A percentile compares a stretch with the other conserved stretches of the same genome.
Evolutionary conservation across 129 eudicot genomes (phyloP).

Genomic region (Ambrosia artemisiifolia): DNA sequence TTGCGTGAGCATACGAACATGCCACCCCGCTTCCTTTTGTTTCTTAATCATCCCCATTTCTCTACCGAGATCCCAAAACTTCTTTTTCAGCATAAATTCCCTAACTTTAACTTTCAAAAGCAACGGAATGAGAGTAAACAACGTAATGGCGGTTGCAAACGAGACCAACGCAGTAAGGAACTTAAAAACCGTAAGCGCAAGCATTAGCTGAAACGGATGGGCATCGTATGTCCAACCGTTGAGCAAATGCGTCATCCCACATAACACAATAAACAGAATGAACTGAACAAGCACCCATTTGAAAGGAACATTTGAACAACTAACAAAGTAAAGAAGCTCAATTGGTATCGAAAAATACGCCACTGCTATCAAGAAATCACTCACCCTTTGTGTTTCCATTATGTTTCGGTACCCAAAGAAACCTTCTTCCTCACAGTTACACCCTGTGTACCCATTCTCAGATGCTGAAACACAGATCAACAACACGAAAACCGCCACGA

Average conservation of each 20-base stretch:
- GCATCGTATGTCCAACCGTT: constrained; percentile 84
- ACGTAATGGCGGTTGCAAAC: constrained; percentile 78
- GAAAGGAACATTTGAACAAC: constrained; percentile 78
- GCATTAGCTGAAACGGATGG: constrained; percentile 71
- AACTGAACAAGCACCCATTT: constrained; percentile 90
- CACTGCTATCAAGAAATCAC: constrained; percentile 84
- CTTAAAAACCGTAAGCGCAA: constrained; percentile 74
- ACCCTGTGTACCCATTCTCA: constrained; percentile 47
- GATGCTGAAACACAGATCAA: constrained; percentile 40
- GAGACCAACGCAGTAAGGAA: constrained; percentile 83
- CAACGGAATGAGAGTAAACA: constrained; percentile 65
- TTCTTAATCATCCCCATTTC: constrained; percentile 75
- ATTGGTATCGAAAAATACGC: constrained; percentile 90
- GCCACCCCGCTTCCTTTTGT: constrained; percentile 70
- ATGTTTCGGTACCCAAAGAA: constrained; percentile 58
- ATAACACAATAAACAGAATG: constrained; percentile 76
- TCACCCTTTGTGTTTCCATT: constrained; percentile 60
- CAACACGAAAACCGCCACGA: constrained; percentile 26
- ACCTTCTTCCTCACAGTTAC: constrained; percentile 67
- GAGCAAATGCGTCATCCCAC: constrained; percentile 90
- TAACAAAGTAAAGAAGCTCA: constrained; percentile 77
- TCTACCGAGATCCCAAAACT: constrained; percentile 74
- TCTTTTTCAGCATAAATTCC: constrained; percentile 69
- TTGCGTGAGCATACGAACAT: constrained; percentile 85
- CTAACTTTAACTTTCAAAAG: constrained; percentile 76